Evolutionary conservation across 2,329 filamentous ascomycete species (phyloP), one percentile per base, ranked within the genome.

Genomic region (Colletotrichum liriopes): DNA sequence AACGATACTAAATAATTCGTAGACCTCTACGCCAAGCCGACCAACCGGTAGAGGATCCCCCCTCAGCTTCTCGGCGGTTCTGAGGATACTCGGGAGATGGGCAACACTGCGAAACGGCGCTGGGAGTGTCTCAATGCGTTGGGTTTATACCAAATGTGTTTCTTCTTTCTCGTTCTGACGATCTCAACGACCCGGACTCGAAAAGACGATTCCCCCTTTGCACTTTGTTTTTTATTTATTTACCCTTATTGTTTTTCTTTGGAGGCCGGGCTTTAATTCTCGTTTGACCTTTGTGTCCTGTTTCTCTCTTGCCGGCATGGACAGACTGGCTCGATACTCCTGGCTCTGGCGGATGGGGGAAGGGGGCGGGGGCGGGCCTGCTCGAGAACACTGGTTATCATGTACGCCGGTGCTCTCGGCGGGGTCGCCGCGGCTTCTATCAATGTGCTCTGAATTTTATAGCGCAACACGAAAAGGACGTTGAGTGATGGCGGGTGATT

Each of bases 1-100:
- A 70, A 67, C 75, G 71, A 75, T 74, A 77, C 79, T 82, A 78
- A 83, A 78, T 67, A 52, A 63, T 71, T 54, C 49, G 70, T 75
- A 82, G 83, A 85, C 76, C 81, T 84, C 65, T 82, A 82, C 74
- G 74, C 78, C 71, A 83, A 79, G 63, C 76, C 78, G 68, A 84
- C 81, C 77, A 80, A 79, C 77, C 80, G 82, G 81, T 83, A 81
- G 67, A 71, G 68, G 65, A 62, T 61, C 29, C 76, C n/a, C 76
- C n/a, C 26, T 77, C 76, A 72, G 69, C 61, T 70, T 59, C 66
- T 74, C 67, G 68, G 71, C 68, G 72, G 69, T 55, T 74, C 63
- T 69, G 74, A 73, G 63, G 63, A 71, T 72, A 70, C 67, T 66
- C 67, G 60, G 55, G 65, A 74, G 69, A 63, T 58, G 66, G 61